Evolutionary conservation across 306 rosid genomes (phyloP).

Genomic region (Prunus mongolica): DNA sequence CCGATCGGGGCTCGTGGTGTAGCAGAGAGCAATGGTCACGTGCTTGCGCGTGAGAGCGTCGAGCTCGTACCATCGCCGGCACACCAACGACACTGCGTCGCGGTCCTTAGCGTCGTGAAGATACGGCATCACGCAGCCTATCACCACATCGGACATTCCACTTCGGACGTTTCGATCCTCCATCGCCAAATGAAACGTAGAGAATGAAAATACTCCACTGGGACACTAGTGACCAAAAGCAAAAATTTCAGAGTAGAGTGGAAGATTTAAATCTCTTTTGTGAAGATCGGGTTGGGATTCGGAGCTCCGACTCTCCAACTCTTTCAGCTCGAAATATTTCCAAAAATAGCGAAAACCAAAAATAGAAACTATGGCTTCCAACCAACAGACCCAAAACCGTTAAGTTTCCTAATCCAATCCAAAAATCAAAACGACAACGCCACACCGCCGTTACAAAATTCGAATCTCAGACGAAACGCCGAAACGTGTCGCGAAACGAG

Average conservation of each 20-base stretch:
- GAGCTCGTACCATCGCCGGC: conserved; percentile 82
- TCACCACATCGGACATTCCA: conserved; percentile 53
- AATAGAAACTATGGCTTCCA: background rate
- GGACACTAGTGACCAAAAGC: background rate
- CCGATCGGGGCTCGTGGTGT: conserved; percentile 75
- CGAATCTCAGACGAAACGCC: conserved; percentile 8
- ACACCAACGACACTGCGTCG: conserved; percentile 75
- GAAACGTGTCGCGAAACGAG: background rate
- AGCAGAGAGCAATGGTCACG: conserved; percentile 89
- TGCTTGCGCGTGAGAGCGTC: conserved; percentile 92
- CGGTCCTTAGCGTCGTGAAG: conserved; percentile 75
- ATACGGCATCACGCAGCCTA: conserved; percentile 74
- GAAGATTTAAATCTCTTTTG: background rate
- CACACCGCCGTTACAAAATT: background rate
- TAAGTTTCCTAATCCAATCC: background rate
- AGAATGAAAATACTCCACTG: background rate
- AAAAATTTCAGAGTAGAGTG: background rate
- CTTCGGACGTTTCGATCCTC: conserved; percentile 26
- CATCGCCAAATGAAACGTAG: conserved; percentile 9
- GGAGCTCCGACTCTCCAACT: conserved; percentile 11
- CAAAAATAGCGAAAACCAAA: background rate
- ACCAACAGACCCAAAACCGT: background rate
- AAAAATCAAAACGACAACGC: background rate
- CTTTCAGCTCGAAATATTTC: background rate
- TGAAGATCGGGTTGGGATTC: background rate